A percentile compares a stretch with the other conserved stretches of the same genome.
phyloP scores from a whole-genome alignment of 495 filamentous ascomycete genomes.

The Talaromyces trachyspermus region DNA sequence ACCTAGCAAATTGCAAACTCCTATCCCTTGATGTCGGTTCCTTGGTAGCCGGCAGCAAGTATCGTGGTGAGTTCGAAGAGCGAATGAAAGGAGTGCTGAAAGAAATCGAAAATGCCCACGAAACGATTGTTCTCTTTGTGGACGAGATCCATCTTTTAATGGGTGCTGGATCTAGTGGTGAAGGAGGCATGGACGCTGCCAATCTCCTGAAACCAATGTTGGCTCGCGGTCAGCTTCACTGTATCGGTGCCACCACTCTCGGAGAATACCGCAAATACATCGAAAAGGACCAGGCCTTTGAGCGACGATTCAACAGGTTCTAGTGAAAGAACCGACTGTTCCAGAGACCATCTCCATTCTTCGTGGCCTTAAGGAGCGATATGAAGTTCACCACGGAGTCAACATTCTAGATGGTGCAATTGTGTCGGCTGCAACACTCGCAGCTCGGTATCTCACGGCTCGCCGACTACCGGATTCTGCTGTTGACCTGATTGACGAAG shows the following conservation, averaged over 20 bases:
- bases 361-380: constrained; percentile 91
- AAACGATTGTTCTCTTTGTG: constrained; percentile 95
- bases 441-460: constrained; percentile 83
- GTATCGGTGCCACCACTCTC: constrained; percentile 92
- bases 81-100: constrained; percentile 98
- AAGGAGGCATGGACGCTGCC: constrained; percentile 97
- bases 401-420: constrained; percentile 90
- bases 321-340: constrained; percentile 87
- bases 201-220: constrained; percentile 97
- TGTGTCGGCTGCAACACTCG: constrained; percentile 80
- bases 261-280: constrained; percentile 98
- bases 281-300: constrained; percentile 95
- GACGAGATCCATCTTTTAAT: constrained; percentile 98
- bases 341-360: constrained; percentile 93
- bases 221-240: constrained; percentile 91
- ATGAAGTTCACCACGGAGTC: constrained; percentile 97
- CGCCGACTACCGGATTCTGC: constrained; percentile 92
- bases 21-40: constrained; percentile 93
- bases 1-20: constrained; percentile 87
- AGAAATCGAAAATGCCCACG: constrained; percentile 92
- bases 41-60: constrained; percentile 94
- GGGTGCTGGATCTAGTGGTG: constrained; percentile 87
- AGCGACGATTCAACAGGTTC: constrained; percentile 96
- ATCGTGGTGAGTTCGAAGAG: constrained; percentile 96
- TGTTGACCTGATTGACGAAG: constrained; percentile 93